Conservation (phyloP, 345 rosid genomes). For the Carallia brachiata region DNA sequence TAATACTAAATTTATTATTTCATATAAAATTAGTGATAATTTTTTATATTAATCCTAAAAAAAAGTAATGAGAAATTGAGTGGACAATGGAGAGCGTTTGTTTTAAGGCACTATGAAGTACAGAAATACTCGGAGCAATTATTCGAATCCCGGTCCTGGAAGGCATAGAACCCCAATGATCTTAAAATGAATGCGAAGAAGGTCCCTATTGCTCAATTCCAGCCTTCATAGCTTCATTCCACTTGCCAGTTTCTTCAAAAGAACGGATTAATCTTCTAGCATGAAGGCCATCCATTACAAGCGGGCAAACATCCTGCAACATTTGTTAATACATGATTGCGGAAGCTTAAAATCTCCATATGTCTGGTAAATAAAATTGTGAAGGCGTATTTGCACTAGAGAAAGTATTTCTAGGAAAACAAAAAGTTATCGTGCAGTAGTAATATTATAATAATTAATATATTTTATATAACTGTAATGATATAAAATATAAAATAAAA, state of each 20-base stretch:
- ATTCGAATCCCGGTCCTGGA: conserved; percentile 55
- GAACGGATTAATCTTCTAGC: conserved; percentile 91
- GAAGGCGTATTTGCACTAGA: too few relatives aligned
- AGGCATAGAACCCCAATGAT: conserved; percentile 14
- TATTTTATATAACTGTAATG: too few relatives aligned
- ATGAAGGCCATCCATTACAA: conserved; percentile 84
- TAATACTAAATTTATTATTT: too few relatives aligned
- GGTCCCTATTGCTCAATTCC: conserved; percentile 50
- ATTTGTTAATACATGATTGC: conserved; percentile 2
- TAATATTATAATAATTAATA: too few relatives aligned
- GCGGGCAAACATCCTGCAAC: conserved; percentile 87
- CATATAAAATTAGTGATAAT: too few relatives aligned
- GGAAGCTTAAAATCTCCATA: conserved; percentile 3
- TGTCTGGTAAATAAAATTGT: too few relatives aligned
- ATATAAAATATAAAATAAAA: too few relatives aligned
- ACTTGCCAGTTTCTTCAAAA: conserved; percentile 73
- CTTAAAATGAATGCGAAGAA: conserved; percentile 20
- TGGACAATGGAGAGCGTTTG: not conserved
- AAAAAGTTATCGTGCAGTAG: too few relatives aligned
- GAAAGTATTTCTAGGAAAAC: too few relatives aligned
- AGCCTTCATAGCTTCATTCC: conserved; percentile 74
- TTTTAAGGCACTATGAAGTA: not conserved
- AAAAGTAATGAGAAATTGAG: not conserved
- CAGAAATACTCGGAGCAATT: conserved; percentile 51
- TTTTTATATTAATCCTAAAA: too few relatives aligned